A percentile compares a stretch with the other conserved stretches of the same genome.
phyloP scores from a whole-genome alignment of 2,329 filamentous ascomycete genomes.

The Colletotrichum sp. region DNA sequence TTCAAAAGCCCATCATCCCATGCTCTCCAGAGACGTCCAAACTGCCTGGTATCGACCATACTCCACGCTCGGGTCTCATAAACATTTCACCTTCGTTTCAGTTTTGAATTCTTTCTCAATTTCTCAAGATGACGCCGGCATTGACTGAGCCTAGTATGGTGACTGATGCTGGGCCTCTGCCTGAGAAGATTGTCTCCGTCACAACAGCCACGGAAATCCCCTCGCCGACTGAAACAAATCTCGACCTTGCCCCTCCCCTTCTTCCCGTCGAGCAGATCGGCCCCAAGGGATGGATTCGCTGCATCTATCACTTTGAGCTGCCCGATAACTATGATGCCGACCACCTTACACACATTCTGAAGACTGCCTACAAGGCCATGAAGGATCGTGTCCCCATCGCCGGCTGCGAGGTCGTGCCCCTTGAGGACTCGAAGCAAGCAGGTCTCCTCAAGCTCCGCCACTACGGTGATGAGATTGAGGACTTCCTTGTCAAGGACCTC shows the following conservation, averaged over 20 bases:
- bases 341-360: neutral
- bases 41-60: neutral
- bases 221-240: neutral
- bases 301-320: slow-evolving; percentile 2
- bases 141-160: neutral
- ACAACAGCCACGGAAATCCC: neutral
- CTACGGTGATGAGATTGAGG: slow-evolving; percentile 27
- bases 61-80: neutral
- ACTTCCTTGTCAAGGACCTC: slow-evolving; percentile 30
- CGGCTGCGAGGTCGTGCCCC: slow-evolving; percentile 5
- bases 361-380: neutral
- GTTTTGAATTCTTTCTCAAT: neutral
- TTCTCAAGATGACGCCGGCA: neutral
- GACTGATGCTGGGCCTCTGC: neutral
- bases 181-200: neutral
- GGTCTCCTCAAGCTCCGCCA: slow-evolving; percentile 35
- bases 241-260: neutral
- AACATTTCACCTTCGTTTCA: neutral
- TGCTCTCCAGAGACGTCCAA: neutral
- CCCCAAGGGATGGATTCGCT: slow-evolving; percentile 1
- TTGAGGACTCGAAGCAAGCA: slow-evolving; percentile 31
- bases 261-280: slow-evolving; percentile 8
- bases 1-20: neutral
- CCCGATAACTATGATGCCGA: neutral
- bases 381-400: neutral